Percentiles rank a stretch among this genome's conserved stretches.
Conservation (phyloP, 1,284 basidiomycete species). For the Wallemia mellicola region DNA sequence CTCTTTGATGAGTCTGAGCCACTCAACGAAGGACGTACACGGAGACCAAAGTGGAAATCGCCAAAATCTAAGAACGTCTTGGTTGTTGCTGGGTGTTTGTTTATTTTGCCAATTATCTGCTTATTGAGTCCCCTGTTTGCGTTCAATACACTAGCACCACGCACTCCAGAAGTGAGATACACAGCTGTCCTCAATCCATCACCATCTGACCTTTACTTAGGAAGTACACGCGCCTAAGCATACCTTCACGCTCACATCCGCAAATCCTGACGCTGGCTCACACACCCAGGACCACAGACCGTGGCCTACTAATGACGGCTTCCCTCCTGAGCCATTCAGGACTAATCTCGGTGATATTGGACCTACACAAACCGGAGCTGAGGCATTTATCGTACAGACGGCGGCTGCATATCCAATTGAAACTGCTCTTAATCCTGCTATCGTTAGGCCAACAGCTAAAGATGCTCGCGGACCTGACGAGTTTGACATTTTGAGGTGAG, state of each 20-base stretch:
- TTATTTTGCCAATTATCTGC: neutral
- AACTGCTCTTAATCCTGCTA: neutral
- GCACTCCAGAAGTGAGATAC: neutral
- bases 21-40: neutral
- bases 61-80: neutral
- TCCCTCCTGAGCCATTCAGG: neutral
- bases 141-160: neutral
- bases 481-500: neutral
- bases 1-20: neutral
- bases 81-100: neutral
- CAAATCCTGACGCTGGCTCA: neutral
- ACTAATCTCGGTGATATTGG: neutral
- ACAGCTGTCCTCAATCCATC: neutral
- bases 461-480: neutral
- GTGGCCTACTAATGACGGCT: neutral
- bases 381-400: conserved; percentile 22
- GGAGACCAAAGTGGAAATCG: neutral
- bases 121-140: neutral
- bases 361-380: conserved; percentile 17
- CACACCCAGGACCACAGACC: neutral
- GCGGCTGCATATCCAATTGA: conserved; percentile 17
- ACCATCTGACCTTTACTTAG: neutral
- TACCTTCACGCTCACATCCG: neutral
- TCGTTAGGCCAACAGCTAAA: neutral
- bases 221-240: neutral